Conservation (phyloP, 306 rosid genomes). For the Quillaja saponaria region DNA sequence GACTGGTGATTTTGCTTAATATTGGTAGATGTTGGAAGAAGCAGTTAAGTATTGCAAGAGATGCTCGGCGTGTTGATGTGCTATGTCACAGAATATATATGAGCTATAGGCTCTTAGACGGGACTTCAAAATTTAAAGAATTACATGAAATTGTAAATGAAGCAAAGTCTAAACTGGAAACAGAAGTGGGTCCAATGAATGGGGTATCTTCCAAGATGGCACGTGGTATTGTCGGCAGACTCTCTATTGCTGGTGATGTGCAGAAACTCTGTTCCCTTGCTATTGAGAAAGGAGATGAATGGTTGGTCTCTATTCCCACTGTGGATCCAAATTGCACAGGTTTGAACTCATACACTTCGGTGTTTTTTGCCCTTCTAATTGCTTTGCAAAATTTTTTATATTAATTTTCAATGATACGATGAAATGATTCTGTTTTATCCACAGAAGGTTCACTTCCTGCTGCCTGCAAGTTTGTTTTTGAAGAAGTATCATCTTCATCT, state of each 20-base stretch:
- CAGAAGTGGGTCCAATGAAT: slow-evolving; percentile 83
- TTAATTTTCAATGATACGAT: slow-evolving; percentile 25
- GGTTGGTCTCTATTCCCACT: slow-evolving; percentile 64
- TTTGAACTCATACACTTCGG: slow-evolving; percentile 35
- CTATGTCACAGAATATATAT: slow-evolving; percentile 88
- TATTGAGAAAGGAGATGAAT: slow-evolving; percentile 76
- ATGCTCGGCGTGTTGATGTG: slow-evolving; percentile 92
- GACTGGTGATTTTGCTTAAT: slow-evolving; percentile 31
- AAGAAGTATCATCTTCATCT: slow-evolving; percentile 75
- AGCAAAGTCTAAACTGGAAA: slow-evolving; percentile 85
- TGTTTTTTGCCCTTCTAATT: slow-evolving; percentile 24
- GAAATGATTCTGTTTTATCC: slow-evolving; percentile 26
- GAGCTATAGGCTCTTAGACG: slow-evolving; percentile 86
- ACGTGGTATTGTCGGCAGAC: slow-evolving; percentile 95
- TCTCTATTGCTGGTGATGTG: slow-evolving; percentile 83
- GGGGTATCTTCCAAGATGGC: slow-evolving; percentile 96
- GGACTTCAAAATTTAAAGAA: slow-evolving; percentile 82
- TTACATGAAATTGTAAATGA: slow-evolving; percentile 75
- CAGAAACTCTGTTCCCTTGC: slow-evolving; percentile 89
- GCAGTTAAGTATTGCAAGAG: slow-evolving; percentile 86
- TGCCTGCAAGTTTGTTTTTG: slow-evolving; percentile 96
- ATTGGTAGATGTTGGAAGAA: slow-evolving; percentile 87
- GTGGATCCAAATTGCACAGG: slow-evolving; percentile 72
- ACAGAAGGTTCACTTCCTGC: slow-evolving; percentile 98
- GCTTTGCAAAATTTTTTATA: slow-evolving; percentile 2